These are phyloP conservation scores for Cryphonectria carpinicola DNA, from an alignment of 2,329 filamentous ascomycete species.

Conservation along the genomic window DNA sequence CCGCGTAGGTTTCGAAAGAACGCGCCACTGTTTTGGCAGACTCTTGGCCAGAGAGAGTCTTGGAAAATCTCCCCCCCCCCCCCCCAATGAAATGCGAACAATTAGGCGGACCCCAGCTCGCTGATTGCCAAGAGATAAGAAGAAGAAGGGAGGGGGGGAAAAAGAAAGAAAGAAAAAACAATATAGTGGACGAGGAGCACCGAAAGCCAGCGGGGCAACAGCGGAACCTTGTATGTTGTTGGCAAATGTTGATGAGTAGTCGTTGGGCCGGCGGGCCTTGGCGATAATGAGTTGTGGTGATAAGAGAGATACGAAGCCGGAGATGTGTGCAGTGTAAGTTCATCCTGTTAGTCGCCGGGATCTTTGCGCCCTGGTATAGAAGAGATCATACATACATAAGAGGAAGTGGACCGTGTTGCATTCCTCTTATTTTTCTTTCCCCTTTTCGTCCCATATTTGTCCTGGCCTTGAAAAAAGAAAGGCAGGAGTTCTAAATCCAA, in stretches of 20 bases:
- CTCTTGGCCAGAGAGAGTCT: background rate
- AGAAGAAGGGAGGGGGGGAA: too few relatives aligned
- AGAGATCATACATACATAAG: background rate
- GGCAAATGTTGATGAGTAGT: slow-evolving; percentile 9
- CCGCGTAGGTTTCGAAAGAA: background rate
- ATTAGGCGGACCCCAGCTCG: background rate
- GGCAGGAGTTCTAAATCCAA: background rate
- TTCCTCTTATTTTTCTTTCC: too few relatives aligned
- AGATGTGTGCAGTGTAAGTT: background rate
- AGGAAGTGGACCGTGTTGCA: background rate
- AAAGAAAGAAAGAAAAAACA: background rate
- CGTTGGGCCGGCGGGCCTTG: background rate
- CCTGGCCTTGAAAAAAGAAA: background rate
- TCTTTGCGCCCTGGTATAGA: slow-evolving; percentile 7
- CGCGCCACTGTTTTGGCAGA: background rate
- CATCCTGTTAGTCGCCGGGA: slow-evolving; percentile 8
- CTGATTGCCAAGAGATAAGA: slow-evolving; percentile 27
- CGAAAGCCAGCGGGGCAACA: background rate
- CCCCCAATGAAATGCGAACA: background rate
- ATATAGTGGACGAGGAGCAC: background rate
- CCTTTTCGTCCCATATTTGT: background rate
- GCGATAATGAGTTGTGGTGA: slow-evolving; percentile 14
- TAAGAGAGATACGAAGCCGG: slow-evolving; percentile 25
- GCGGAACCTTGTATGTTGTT: background rate
- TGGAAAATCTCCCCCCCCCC: background rate